phyloP scores from a whole-genome alignment of 1,284 basidiomycete species.

The Trametes versicolor region DNA sequence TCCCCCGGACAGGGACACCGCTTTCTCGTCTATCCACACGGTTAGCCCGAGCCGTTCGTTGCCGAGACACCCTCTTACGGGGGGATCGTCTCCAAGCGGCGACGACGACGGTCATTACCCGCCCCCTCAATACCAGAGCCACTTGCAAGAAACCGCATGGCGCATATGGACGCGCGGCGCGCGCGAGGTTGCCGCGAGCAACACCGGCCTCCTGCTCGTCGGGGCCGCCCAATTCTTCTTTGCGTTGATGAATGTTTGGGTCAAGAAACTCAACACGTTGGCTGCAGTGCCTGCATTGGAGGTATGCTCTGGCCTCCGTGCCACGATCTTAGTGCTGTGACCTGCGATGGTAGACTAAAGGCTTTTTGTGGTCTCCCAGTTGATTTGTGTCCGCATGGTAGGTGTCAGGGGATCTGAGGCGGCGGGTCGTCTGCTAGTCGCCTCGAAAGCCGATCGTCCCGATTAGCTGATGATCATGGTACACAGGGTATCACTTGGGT shows the following conservation, averaged over 20 bases:
- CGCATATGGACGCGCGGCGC: neutral
- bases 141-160: neutral
- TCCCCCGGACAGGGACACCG: conserved; percentile 15
- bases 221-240: conserved; percentile 69
- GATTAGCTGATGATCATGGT: neutral
- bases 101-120: neutral
- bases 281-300: conserved; percentile 67
- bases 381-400: conserved; percentile 62
- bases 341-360: neutral
- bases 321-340: neutral
- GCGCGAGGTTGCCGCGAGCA: conserved; percentile 44
- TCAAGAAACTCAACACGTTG: conserved; percentile 67
- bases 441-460: neutral
- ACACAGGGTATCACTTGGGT: conserved; percentile 53
- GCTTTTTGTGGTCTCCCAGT: conserved; percentile 35
- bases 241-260: conserved; percentile 66
- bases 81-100: neutral
- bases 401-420: conserved; percentile 35
- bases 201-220: conserved; percentile 74
- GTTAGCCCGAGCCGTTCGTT: conserved; percentile 21
- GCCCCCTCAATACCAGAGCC: neutral
- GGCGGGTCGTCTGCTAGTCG: too few species aligned
- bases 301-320: conserved; percentile 46
- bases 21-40: conserved; percentile 12
- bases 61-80: neutral